Evolutionary conservation across 2,329 filamentous ascomycete species (phyloP).

Genomic region (Microcyclospora pomicola): DNA sequence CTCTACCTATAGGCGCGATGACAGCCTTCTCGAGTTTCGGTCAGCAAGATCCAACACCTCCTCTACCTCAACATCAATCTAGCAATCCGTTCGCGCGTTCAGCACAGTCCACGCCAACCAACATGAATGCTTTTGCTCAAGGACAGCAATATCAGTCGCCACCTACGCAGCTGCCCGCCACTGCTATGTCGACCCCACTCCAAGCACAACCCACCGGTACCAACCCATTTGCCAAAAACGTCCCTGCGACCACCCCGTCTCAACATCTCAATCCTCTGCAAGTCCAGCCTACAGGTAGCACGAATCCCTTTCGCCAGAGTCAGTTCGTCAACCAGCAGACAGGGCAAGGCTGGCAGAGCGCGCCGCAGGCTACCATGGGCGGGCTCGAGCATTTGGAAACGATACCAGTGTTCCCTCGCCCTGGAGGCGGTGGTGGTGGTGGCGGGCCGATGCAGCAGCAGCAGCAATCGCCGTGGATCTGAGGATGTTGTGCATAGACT

Average conservation of each 20-base stretch:
- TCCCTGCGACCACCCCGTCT: conserved; percentile 28
- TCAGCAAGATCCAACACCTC: conserved; percentile 12
- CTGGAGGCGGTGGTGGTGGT: conserved; percentile 33
- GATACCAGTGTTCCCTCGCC: conserved; percentile 72
- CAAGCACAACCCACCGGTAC: conserved; percentile 52
- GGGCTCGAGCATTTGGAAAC: conserved; percentile 65
- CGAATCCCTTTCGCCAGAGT: conserved; percentile 88
- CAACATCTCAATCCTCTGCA: conserved; percentile 34
- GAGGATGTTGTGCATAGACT: background rate
- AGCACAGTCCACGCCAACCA: conserved; percentile 7
- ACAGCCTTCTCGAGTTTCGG: conserved; percentile 7
- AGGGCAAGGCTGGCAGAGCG: conserved; percentile 73
- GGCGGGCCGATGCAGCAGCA: conserved; percentile 9
- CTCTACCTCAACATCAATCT: conserved; percentile 18
- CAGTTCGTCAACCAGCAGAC: conserved; percentile 81
- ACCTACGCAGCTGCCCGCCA: conserved; percentile 12
- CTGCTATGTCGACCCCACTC: conserved; percentile 20
- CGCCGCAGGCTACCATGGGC: conserved; percentile 64
- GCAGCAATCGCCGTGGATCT: conserved; percentile 17
- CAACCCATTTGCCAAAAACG: conserved; percentile 53
- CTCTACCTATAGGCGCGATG: conserved; percentile 41
- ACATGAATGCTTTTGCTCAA: conserved; percentile 5
- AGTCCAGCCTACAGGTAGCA: conserved; percentile 72
- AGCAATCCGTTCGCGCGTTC: conserved; percentile 50
- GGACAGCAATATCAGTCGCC: conserved; percentile 16